Evolutionary conservation across 73 alveolate genomes (phyloP).

Genomic region (Stentor roeselii): DNA sequence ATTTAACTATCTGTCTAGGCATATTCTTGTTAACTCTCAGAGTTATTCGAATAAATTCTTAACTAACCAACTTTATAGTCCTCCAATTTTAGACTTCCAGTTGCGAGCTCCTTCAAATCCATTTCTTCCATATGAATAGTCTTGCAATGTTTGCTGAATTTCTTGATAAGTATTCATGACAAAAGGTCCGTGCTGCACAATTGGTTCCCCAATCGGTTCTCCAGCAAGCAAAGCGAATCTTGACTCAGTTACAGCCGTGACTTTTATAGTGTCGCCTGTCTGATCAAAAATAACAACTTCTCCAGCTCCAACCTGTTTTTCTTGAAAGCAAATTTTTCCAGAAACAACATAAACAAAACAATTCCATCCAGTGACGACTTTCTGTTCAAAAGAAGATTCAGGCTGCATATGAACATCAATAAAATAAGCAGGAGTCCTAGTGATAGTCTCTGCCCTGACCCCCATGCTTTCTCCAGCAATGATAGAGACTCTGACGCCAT

Average conservation of each 20-base stretch:
- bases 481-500: conserved; percentile 59
- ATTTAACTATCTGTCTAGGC: too few species aligned
- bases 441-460: conserved; percentile 77
- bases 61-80: too few species aligned
- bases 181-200: conserved; percentile 68
- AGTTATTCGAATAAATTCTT: too few species aligned
- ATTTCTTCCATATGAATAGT: conserved; percentile 55
- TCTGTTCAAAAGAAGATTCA: conserved; percentile 46
- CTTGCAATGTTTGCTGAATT: conserved; percentile 56
- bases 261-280: conserved; percentile 15
- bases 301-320: neutral
- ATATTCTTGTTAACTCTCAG: too few species aligned
- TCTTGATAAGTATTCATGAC: conserved; percentile 71
- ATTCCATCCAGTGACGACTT: conserved; percentile 65
- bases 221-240: conserved; percentile 73
- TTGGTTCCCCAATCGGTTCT: conserved; percentile 71
- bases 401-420: conserved; percentile 57
- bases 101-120: conserved; percentile 79
- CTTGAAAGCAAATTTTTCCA: conserved; percentile 47
- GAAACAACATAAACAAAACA: conserved; percentile 48
- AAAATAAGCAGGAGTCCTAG: conserved; percentile 85
- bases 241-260: conserved; percentile 10
- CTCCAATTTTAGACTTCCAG: conserved; percentile 70
- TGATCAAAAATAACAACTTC: conserved; percentile 32
- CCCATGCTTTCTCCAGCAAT: conserved; percentile 89